These are phyloP conservation scores for Penstemon davidsonii DNA, from an alignment of 257 asterid genomes.

Conservation along the genomic window DNA sequence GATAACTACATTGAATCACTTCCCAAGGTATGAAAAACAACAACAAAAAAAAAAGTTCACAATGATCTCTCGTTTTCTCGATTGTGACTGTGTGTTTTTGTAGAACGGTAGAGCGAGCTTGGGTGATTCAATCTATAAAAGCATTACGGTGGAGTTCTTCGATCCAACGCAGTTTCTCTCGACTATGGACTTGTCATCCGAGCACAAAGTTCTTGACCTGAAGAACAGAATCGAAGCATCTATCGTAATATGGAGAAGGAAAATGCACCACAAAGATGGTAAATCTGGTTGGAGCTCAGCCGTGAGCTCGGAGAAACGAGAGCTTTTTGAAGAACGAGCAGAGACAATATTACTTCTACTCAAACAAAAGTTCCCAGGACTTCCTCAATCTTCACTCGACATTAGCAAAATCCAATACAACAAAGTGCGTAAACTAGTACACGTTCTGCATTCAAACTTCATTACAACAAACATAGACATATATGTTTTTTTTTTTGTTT, in stretches of 20 bases:
- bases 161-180: constrained; percentile 72
- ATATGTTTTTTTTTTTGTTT: no score
- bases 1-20: constrained; percentile 84
- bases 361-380: constrained; percentile 75
- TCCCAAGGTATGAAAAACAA: constrained; percentile 56
- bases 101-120: constrained; percentile 86
- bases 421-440: constrained; percentile 39
- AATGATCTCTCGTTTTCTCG: background rate
- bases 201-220: constrained; percentile 80
- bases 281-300: constrained; percentile 77
- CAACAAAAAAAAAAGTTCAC: background rate
- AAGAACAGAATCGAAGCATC: constrained; percentile 93
- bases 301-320: constrained; percentile 78
- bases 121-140: constrained; percentile 70
- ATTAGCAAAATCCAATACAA: constrained; percentile 81
- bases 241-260: constrained; percentile 81
- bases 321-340: constrained; percentile 84
- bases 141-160: constrained; percentile 68
- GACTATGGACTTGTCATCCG: constrained; percentile 68
- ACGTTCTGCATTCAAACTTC: background rate
- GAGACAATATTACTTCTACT: constrained; percentile 66
- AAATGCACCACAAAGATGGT: constrained; percentile 63
- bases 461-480: background rate
- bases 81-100: constrained; percentile 5
- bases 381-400: constrained; percentile 85